Conservation (phyloP, 2,329 filamentous ascomycete species). For the Diplodia corticola region DNA sequence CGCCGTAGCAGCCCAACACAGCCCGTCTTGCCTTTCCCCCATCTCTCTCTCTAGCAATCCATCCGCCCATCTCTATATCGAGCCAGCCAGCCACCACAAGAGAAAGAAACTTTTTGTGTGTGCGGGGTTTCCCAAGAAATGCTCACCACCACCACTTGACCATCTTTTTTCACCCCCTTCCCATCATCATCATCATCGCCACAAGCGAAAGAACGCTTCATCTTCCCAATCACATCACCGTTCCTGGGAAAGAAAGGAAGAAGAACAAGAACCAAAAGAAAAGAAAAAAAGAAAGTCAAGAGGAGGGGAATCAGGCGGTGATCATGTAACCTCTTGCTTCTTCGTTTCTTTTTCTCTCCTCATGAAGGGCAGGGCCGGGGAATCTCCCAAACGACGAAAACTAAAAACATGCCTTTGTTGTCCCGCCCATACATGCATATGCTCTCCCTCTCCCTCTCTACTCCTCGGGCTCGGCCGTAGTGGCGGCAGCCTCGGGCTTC, state of each 20-base stretch:
- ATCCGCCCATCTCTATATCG: too few relatives aligned
- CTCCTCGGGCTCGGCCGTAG: not conserved
- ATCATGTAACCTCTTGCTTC: not conserved
- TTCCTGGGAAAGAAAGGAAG: not conserved
- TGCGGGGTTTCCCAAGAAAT: not conserved
- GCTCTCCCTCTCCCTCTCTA: not conserved
- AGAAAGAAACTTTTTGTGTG: not conserved
- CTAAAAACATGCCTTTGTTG: not conserved
- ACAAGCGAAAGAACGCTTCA: not conserved
- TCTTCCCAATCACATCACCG: not conserved
- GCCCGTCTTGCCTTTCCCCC: not conserved
- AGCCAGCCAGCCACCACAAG: not conserved
- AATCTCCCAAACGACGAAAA: not conserved
- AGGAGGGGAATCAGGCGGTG: not conserved
- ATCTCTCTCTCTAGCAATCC: too few relatives aligned
- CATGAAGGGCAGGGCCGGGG: not conserved
- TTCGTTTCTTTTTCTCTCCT: not conserved
- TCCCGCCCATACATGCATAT: not conserved
- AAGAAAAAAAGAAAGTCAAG: not conserved
- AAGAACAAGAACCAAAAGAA: not conserved
- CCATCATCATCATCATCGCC: not conserved
- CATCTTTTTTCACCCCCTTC: not conserved
- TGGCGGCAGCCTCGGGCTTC: not conserved
- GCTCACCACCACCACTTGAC: not conserved
- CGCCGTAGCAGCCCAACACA: not conserved